Percentiles rank a stretch among this genome's conserved stretches.
phyloP scores from a whole-genome alignment of 805 yeast genomes.

The Yarrowia keelungensis region DNA sequence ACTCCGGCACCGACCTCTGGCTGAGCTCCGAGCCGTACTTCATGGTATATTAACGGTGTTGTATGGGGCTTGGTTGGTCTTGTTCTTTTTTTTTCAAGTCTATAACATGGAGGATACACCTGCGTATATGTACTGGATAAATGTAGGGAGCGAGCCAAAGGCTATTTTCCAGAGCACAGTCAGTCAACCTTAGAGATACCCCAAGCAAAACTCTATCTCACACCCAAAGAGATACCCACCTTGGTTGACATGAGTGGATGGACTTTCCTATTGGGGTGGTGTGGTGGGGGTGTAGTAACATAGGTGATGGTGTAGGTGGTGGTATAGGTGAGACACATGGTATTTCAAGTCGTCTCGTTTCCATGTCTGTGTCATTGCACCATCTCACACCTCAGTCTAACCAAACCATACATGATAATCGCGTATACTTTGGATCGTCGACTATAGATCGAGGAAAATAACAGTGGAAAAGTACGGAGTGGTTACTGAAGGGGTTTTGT shows the following conservation, averaged over 20 bases:
- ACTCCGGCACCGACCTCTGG: constrained; percentile 81
- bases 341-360: too few relatives aligned
- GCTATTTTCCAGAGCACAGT: neutral
- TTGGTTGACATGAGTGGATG: too few relatives aligned
- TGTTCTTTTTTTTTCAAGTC: neutral
- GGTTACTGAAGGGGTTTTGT: too few relatives aligned
- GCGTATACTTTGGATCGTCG: constrained; percentile 15
- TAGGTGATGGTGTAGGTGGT: too few relatives aligned
- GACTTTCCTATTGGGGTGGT: too few relatives aligned
- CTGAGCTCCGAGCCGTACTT: constrained; percentile 83
- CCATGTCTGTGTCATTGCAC: too few relatives aligned
- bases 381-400: too few relatives aligned
- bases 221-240: too few relatives aligned
- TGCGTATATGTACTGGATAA: constrained; percentile 9
- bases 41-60: constrained; percentile 55
- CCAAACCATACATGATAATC: constrained; percentile 2
- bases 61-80: too few relatives aligned
- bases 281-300: too few relatives aligned
- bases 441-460: neutral
- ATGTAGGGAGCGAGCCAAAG: constrained; percentile 12
- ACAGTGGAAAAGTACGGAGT: too few relatives aligned
- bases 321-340: too few relatives aligned
- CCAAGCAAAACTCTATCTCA: constrained; percentile 17
- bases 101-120: neutral
- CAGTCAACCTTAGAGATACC: constrained; percentile 14